These are phyloP conservation scores for Lepraria neglecta DNA, from an alignment of 495 filamentous ascomycete species.

Conservation along the genomic window DNA sequence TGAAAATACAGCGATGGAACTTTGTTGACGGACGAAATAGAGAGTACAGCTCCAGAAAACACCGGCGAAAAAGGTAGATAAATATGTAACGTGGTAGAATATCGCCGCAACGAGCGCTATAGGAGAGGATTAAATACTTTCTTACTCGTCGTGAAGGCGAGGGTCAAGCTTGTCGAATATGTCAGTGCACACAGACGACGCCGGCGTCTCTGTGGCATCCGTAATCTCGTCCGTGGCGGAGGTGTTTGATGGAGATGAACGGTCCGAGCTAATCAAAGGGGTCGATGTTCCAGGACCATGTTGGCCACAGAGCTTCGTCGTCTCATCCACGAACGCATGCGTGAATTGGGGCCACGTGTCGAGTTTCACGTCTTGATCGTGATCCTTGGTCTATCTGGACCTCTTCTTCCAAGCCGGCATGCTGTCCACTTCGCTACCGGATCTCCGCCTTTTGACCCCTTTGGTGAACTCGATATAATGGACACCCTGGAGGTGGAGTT, in stretches of 20 bases:
- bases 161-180: slow-evolving; percentile 18
- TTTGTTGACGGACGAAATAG: too few species aligned
- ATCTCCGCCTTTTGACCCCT: slow-evolving; percentile 13
- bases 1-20: too few species aligned
- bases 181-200: slow-evolving; percentile 16
- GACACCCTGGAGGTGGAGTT: slow-evolving; percentile 24
- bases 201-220: slow-evolving; percentile 8
- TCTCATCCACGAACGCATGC: slow-evolving; percentile 11
- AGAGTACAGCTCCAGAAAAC: not conserved
- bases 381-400: slow-evolving; percentile 11
- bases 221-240: not conserved
- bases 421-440: slow-evolving; percentile 1
- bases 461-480: slow-evolving; percentile 19
- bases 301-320: slow-evolving; percentile 12
- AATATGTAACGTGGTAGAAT: slow-evolving; percentile 1
- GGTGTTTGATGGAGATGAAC: slow-evolving; percentile 11
- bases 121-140: not conserved
- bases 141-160: slow-evolving; percentile 7
- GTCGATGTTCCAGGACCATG: slow-evolving; percentile 7
- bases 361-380: slow-evolving; percentile 2
- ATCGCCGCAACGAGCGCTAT: not conserved
- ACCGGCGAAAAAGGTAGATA: not conserved
- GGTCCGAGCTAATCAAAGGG: not conserved
- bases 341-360: slow-evolving; percentile 7
- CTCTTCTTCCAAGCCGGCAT: slow-evolving; percentile 15